phyloP scores from a whole-genome alignment of 202 grass and related monocot genomes.

The Musa balbisiana region DNA sequence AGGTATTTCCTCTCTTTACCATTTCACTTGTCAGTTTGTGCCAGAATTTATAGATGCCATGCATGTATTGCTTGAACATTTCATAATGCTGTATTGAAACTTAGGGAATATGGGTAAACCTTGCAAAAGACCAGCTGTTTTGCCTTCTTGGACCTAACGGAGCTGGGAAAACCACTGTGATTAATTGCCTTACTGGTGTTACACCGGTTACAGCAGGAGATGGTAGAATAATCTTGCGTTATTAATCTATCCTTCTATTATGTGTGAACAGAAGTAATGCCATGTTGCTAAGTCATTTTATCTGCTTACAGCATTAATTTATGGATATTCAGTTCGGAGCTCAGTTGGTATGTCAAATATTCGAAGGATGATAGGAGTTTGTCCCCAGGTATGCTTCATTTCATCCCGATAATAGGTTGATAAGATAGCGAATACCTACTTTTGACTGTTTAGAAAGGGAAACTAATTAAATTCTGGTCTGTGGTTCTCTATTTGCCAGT shows the following conservation, averaged over 20 bases:
- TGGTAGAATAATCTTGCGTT: slow-evolving; percentile 32
- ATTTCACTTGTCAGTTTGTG: slow-evolving; percentile 2
- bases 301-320: slow-evolving; percentile 58
- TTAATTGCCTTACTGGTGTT: slow-evolving; percentile 88
- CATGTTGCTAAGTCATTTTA: background rate
- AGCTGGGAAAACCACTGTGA: slow-evolving; percentile 96
- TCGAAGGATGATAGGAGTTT: slow-evolving; percentile 90
- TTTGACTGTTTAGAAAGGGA: background rate
- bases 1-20: slow-evolving; percentile 39
- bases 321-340: slow-evolving; percentile 77
- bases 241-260: background rate
- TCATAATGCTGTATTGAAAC: background rate
- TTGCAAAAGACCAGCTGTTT: slow-evolving; percentile 88
- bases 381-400: slow-evolving; percentile 58
- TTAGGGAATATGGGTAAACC: slow-evolving; percentile 93
- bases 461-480: slow-evolving; percentile 2
- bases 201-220: slow-evolving; percentile 86
- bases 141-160: slow-evolving; percentile 96
- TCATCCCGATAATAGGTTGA: background rate
- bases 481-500: slow-evolving; percentile 37
- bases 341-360: slow-evolving; percentile 77
- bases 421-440: background rate
- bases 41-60: background rate
- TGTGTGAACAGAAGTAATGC: background rate
- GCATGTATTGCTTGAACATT: background rate